These are phyloP conservation scores for Symbiodinium pilosum DNA, from an alignment of 73 alveolate species.

Conservation along the genomic window DNA sequence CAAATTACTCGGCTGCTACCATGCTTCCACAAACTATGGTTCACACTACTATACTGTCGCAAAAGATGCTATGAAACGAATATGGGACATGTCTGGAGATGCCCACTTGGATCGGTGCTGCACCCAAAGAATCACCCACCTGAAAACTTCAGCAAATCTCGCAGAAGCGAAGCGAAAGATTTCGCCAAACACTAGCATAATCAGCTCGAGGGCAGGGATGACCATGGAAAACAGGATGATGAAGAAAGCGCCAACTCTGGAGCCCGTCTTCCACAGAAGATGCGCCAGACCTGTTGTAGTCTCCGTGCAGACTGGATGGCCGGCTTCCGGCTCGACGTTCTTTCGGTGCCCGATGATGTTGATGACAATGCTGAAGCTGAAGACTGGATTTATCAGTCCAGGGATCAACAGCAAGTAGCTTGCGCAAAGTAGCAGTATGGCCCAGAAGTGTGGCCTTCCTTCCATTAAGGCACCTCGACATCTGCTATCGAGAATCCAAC, in stretches of 20 bases:
- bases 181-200: conserved; percentile 60
- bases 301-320: conserved; percentile 82
- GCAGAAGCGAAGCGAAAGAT: conserved; percentile 56
- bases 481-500: neutral
- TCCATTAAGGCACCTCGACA: conserved; percentile 64
- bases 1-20: too few relatives aligned
- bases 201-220: conserved; percentile 53
- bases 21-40: too few relatives aligned
- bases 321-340: conserved; percentile 53
- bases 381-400: conserved; percentile 62
- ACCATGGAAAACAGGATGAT: conserved; percentile 64
- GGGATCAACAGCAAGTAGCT: conserved; percentile 82
- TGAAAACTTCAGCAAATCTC: conserved; percentile 47
- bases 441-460: conserved; percentile 71
- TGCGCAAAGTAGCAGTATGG: conserved; percentile 24
- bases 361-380: conserved; percentile 77
- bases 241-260: conserved; percentile 49
- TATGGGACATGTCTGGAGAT: conserved; percentile 81
- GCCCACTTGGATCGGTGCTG: conserved; percentile 90
- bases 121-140: conserved; percentile 75
- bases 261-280: conserved; percentile 56
- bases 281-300: conserved; percentile 47
- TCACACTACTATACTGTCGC: too few relatives aligned
- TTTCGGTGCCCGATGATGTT: conserved; percentile 73
- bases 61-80: too few relatives aligned